Conservation (phyloP, 306 rosid genomes). For the Pyrus pyrifolia region DNA sequence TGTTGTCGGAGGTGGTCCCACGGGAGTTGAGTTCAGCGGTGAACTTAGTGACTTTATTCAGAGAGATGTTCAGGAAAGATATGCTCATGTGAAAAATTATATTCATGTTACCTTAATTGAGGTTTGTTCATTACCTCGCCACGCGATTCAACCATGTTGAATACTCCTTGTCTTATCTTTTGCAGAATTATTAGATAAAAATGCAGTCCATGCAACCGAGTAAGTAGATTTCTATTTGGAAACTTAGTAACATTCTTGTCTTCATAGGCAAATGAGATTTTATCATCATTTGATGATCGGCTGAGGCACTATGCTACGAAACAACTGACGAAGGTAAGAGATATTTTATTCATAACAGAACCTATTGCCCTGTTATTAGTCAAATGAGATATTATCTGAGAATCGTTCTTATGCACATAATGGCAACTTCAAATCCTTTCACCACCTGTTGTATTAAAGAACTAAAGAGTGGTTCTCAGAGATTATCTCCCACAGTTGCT, state of each 20-base stretch:
- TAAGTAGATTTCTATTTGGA: not conserved
- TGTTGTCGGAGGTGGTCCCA: slow-evolving; percentile 98
- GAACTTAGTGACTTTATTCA: slow-evolving; percentile 93
- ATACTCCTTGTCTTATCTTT: not conserved
- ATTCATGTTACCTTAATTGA: slow-evolving; percentile 87
- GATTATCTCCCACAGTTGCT: no score
- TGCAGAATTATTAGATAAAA: not conserved
- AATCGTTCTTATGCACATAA: not conserved
- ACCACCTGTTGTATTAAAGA: no score
- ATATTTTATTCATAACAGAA: not conserved
- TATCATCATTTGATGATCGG: slow-evolving; percentile 86
- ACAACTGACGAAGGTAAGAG: slow-evolving; percentile 78
- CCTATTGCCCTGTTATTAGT: not conserved
- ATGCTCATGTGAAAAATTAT: slow-evolving; percentile 83
- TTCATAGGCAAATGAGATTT: slow-evolving; percentile 82
- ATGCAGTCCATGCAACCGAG: not conserved
- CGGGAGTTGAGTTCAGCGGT: slow-evolving; percentile 98
- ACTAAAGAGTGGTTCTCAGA: no score
- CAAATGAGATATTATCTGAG: not conserved
- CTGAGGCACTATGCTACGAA: slow-evolving; percentile 76
- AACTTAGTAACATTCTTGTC: slow-evolving; percentile 21
- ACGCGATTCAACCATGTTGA: not conserved
- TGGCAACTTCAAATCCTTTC: not conserved
- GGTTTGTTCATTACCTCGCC: slow-evolving; percentile 38
- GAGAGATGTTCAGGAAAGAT: slow-evolving; percentile 79